phyloP scores from a whole-genome alignment of 352 stramenopile genomes.

The Discostella stelligera region DNA sequence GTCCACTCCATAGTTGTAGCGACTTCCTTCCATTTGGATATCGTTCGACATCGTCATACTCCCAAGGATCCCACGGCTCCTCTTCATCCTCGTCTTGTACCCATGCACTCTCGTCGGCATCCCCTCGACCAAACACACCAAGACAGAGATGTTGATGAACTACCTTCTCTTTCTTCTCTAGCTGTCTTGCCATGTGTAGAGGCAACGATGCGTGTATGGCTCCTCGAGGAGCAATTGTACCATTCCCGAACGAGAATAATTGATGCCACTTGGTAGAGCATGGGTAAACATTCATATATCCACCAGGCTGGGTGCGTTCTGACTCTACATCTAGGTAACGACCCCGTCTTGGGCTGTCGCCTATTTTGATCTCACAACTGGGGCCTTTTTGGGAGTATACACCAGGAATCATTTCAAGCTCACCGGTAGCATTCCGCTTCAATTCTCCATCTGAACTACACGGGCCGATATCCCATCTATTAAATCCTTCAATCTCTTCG shows the following conservation, averaged over 20 bases:
- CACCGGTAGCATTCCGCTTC: slow-evolving; percentile 55
- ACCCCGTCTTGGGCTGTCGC: slow-evolving; percentile 60
- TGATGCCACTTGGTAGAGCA: slow-evolving; percentile 78
- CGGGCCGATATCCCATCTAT: slow-evolving; percentile 75
- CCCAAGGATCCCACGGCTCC: slow-evolving; percentile 44
- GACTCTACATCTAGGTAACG: slow-evolving; percentile 72
- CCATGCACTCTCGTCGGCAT: slow-evolving; percentile 63
- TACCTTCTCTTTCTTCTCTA: slow-evolving; percentile 58
- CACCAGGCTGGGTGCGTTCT: slow-evolving; percentile 63
- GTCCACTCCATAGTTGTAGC: slow-evolving; percentile 57
- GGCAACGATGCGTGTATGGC: slow-evolving; percentile 71
- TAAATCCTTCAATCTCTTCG: slow-evolving; percentile 68
- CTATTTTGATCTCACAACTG: slow-evolving; percentile 68
- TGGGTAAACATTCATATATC: slow-evolving; percentile 71
- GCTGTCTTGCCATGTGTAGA: slow-evolving; percentile 53
- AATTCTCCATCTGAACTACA: slow-evolving; percentile 76
- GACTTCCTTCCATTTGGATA: slow-evolving; percentile 49
- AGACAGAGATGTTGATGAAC: slow-evolving; percentile 60
- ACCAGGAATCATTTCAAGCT: slow-evolving; percentile 66
- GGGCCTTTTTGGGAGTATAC: slow-evolving; percentile 66
- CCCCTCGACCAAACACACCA: slow-evolving; percentile 60
- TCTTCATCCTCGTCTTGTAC: slow-evolving; percentile 37
- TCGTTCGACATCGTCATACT: slow-evolving; percentile 27
- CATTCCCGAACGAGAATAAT: slow-evolving; percentile 79
- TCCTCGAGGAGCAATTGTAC: slow-evolving; percentile 50